Evolutionary conservation across 2,329 filamentous ascomycete species (phyloP), one percentile per base, ranked within the genome.

Genomic region (Penicillium sclerotiorum): DNA sequence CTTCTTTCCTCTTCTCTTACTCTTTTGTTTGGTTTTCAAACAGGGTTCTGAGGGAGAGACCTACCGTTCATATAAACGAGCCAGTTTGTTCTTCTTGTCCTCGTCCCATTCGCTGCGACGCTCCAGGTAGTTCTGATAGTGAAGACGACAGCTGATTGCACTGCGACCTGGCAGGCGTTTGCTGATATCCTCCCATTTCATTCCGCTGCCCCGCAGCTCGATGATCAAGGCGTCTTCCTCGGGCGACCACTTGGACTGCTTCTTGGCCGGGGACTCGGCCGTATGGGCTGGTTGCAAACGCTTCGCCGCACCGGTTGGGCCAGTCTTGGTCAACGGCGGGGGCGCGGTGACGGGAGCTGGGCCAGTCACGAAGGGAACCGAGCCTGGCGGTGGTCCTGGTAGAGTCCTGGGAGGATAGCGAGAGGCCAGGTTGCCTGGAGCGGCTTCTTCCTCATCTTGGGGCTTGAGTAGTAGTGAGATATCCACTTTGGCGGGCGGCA

Each of bases 171-270:
- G 92, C 42, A 97, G 77, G 47, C 87, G 84, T 76, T 93, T 95
- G 55, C 90, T 95, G 63, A 97, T 96, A 71, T 97, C 93, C 68
- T 97, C 93, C 94, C 93, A 97, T 69, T 97, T 97, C 90, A 96
- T 96, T 8, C 90, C 89, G 61, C 86, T 86, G 30, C 90, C 90
- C 50, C 93, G 85, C 55, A 97, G 82, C 70, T 95, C 89, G 63
- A 96, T 96, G 62, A 96, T 96, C 41, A 94, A 77, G n/a, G 88
- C 84, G 71, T 97, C 91, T 71, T 97, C 93, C 55, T 96, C 90
- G 1, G 88, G 80, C 5, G 90, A 95, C 94, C 94, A 97, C 73
- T 97, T 97, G 67, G 90, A 95, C 72, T 96, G 91, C 74, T 93
- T 95, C 77, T 94, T 95, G 27, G 90, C 89, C 17, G 89, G 90